Conservation (phyloP, 176 grass and related monocot species). For the Phoenix dactylifera region DNA sequence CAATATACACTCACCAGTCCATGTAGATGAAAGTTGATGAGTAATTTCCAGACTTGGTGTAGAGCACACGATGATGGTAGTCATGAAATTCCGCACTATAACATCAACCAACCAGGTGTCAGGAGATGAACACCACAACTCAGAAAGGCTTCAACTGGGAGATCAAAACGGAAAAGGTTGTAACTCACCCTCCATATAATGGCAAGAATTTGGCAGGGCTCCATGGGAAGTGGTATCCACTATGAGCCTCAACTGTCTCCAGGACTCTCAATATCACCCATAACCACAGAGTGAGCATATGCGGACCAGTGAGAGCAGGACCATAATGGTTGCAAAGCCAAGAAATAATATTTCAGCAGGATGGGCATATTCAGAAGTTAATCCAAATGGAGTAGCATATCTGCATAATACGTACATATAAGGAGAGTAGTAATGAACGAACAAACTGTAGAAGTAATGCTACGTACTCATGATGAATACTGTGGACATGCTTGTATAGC, state of each 20-base stretch:
- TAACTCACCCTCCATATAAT: slow-evolving; percentile 15
- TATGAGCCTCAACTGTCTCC: slow-evolving; percentile 13
- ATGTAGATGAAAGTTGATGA: slow-evolving; percentile 94
- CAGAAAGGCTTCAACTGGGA: too few relatives aligned
- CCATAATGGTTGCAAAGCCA: slow-evolving; percentile 14
- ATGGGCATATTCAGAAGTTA: slow-evolving; percentile 14
- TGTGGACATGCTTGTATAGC: slow-evolving; percentile 16
- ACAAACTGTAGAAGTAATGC: not conserved
- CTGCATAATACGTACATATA: not conserved
- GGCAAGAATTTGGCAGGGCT: slow-evolving; percentile 17
- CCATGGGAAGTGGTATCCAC: slow-evolving; percentile 20
- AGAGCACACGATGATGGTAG: slow-evolving; percentile 80
- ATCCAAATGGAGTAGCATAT: slow-evolving; percentile 1
- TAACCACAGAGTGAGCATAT: slow-evolving; percentile 12
- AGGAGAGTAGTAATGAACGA: too few relatives aligned
- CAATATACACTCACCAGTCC: slow-evolving; percentile 51
- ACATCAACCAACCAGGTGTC: too few relatives aligned
- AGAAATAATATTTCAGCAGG: slow-evolving; percentile 19
- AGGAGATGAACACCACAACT: too few relatives aligned
- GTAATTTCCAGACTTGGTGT: slow-evolving; percentile 84
- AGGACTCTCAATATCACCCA: slow-evolving; percentile 14
- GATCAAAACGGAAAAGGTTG: not conserved
- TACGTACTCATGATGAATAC: slow-evolving; percentile 15
- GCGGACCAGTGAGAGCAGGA: slow-evolving; percentile 16
- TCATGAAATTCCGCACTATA: slow-evolving; percentile 70